These are phyloP conservation scores for Acer campestre DNA, from an alignment of 345 rosid species.

Conservation along the genomic window DNA sequence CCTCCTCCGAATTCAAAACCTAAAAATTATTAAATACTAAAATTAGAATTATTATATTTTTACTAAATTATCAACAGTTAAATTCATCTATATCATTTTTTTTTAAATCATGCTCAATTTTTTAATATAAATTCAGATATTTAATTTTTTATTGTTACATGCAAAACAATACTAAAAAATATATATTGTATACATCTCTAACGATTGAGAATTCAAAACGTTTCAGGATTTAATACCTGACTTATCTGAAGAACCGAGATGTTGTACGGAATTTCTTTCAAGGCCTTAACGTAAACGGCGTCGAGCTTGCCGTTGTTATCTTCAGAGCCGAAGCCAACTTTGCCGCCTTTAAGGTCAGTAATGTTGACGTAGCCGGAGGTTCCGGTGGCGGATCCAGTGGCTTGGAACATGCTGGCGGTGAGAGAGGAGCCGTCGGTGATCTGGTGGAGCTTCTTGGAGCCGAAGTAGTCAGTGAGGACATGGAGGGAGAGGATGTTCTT, in stretches of 20 bases:
- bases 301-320: conserved; percentile 53
- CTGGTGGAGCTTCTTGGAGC: conserved; percentile 90
- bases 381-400: conserved; percentile 86
- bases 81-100: too few species aligned
- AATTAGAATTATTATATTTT: too few species aligned
- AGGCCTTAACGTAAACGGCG: conserved; percentile 63
- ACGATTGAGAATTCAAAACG: not conserved
- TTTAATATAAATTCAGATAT: too few species aligned
- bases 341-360: conserved; percentile 79
- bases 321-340: conserved; percentile 79
- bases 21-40: not conserved
- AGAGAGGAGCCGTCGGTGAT: conserved; percentile 66
- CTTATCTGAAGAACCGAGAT: conserved; percentile 84
- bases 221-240: conserved; percentile 27
- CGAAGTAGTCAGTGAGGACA: conserved; percentile 87
- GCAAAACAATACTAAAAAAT: too few species aligned
- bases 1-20: conserved; percentile 68
- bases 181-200: too few species aligned
- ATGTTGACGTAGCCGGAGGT: conserved; percentile 82
- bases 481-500: conserved; percentile 88
- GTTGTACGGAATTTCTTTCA: conserved; percentile 78
- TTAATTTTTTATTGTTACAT: too few species aligned
- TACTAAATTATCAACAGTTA: too few species aligned
- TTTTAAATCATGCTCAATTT: too few species aligned
- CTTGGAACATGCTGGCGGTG: conserved; percentile 85